Percentiles rank a stretch among this genome's conserved stretches.
Conservation (phyloP, 208 protist species). For the Balamuthia mandrillaris region DNA sequence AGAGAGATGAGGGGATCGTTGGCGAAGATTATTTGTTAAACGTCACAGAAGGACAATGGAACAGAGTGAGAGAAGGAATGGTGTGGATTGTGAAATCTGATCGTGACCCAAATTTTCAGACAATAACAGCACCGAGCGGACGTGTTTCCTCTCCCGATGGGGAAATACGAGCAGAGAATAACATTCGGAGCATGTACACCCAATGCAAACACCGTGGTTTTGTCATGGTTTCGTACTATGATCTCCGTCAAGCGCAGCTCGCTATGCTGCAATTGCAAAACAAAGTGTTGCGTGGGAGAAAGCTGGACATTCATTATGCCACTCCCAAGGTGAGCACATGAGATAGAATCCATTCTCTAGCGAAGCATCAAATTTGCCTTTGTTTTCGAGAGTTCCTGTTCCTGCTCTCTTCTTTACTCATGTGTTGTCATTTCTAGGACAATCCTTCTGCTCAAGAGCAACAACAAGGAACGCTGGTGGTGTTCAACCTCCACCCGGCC, state of each 20-base stretch:
- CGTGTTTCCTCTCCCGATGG: too few species aligned
- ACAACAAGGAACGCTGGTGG: slow-evolving; percentile 73
- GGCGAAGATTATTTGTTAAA: too few species aligned
- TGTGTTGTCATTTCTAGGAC: slow-evolving; percentile 29
- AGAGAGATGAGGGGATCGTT: too few species aligned
- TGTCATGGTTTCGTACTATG: slow-evolving; percentile 72
- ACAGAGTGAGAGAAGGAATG: too few species aligned
- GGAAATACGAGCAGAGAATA: slow-evolving; percentile 38
- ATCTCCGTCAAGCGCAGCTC: slow-evolving; percentile 63
- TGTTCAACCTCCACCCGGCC: slow-evolving; percentile 71
- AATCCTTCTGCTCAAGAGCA: slow-evolving; percentile 33
- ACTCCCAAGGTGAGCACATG: slow-evolving; percentile 40
- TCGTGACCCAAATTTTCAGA: too few species aligned
- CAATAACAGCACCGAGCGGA: too few species aligned
- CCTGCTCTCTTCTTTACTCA: not conserved
- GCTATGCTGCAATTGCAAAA: slow-evolving; percentile 59
- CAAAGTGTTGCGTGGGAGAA: not conserved
- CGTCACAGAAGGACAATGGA: too few species aligned
- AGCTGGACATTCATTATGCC: slow-evolving; percentile 64
- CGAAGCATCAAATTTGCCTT: not conserved
- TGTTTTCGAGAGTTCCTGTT: not conserved
- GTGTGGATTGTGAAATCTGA: too few species aligned
- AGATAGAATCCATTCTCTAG: not conserved
- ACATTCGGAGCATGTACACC: slow-evolving; percentile 59
- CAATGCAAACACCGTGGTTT: slow-evolving; percentile 59